Percentiles rank a stretch among this genome's conserved stretches.
Evolutionary conservation across 768 basidiomycete species (phyloP).

Genomic region (Cystofilobasidium ferigula): DNA sequence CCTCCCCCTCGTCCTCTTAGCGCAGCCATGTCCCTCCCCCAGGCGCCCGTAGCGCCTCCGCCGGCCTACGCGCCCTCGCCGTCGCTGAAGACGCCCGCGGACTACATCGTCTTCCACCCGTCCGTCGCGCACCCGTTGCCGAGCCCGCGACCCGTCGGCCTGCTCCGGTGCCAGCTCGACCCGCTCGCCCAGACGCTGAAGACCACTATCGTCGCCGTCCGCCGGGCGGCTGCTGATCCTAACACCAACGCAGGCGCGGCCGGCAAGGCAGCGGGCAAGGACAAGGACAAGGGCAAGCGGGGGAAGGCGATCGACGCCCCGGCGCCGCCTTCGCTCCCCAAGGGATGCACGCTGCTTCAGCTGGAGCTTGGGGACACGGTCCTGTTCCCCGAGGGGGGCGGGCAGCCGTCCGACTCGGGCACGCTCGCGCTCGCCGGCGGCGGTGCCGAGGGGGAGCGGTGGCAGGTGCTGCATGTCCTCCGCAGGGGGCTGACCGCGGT

Average conservation of each 20-base stretch:
- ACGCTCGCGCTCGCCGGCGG: slow-evolving; percentile 40
- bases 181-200: slow-evolving; percentile 52
- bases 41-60: neutral
- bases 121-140: slow-evolving; percentile 13
- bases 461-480: slow-evolving; percentile 56
- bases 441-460: no score
- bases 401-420: slow-evolving; percentile 68
- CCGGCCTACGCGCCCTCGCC: neutral
- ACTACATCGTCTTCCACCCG: slow-evolving; percentile 8
- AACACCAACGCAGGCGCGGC: neutral
- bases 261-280: slow-evolving; percentile 6
- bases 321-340: slow-evolving; percentile 46
- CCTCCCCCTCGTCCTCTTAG: no score
- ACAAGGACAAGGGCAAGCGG: neutral
- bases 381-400: slow-evolving; percentile 41
- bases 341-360: neutral
- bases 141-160: slow-evolving; percentile 19
- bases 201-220: slow-evolving; percentile 30
- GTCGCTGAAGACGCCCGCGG: slow-evolving; percentile 1
- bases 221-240: neutral
- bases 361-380: slow-evolving; percentile 12
- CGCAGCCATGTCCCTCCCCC: no score
- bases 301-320: neutral
- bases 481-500: slow-evolving; percentile 62
- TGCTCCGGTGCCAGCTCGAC: slow-evolving; percentile 39